These are phyloP conservation scores for Pouteria campechiana DNA, from an alignment of 179 eudicot species.

Conservation along the genomic window DNA sequence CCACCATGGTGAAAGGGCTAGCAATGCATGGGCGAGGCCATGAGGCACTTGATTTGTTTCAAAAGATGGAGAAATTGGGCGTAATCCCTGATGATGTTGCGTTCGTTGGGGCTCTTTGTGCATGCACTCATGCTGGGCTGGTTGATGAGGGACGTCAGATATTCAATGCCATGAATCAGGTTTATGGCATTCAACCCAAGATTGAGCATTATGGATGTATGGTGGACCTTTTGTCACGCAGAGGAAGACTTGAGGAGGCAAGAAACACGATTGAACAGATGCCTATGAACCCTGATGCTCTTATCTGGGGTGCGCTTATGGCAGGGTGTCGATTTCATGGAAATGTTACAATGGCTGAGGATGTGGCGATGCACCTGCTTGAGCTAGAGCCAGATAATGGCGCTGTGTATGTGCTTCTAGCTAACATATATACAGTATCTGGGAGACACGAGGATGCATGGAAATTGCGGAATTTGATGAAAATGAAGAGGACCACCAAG, in stretches of 20 bases:
- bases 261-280: not conserved
- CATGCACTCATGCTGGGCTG: not conserved
- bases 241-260: not conserved
- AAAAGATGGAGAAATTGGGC: not conserved
- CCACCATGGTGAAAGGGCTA: not conserved
- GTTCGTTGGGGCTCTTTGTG: not conserved
- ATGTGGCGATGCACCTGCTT: not conserved
- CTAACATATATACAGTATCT: not conserved
- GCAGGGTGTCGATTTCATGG: not conserved
- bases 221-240: not conserved
- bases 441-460: not conserved
- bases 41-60: not conserved
- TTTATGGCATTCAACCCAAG: not conserved
- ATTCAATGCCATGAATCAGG: not conserved
- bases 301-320: not conserved
- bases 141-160: not conserved
- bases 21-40: not conserved
- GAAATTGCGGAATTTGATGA: not conserved
- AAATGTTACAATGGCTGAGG: not conserved
- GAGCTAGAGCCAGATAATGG: not conserved
- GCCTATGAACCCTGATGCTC: not conserved
- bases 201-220: conserved; percentile 1
- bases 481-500: not conserved
- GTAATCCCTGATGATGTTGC: not conserved
- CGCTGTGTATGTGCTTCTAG: not conserved